Evolutionary conservation across 2,329 filamentous ascomycete genomes (phyloP).

Genomic region (Bimuria novae-zelandiae): DNA sequence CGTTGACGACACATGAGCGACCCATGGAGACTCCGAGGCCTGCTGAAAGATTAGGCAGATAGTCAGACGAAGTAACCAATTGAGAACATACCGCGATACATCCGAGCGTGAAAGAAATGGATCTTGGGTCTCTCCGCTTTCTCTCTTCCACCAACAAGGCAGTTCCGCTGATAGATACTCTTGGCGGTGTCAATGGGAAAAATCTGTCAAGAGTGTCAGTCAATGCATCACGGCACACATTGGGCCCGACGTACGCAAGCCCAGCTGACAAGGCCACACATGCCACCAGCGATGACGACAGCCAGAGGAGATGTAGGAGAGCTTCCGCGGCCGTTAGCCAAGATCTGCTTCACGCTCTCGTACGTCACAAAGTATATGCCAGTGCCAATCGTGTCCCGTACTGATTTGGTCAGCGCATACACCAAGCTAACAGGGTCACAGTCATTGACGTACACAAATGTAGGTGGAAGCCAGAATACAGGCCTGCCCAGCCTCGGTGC

Average conservation of each 20-base stretch:
- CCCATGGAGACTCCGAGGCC: conserved; percentile 79
- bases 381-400: conserved; percentile 82
- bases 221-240: not conserved
- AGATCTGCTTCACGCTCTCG: conserved; percentile 81
- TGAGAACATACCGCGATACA: conserved; percentile 70
- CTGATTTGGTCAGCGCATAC: conserved; percentile 49
- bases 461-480: conserved; percentile 80
- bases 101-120: conserved; percentile 74
- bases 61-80: not conserved
- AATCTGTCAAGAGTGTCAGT: conserved; percentile 44
- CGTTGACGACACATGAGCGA: conserved; percentile 80
- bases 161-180: conserved; percentile 82
- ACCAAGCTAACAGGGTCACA: not conserved
- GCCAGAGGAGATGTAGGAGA: conserved; percentile 79
- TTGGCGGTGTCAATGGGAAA: conserved; percentile 78
- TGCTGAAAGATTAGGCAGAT: conserved; percentile 20
- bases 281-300: conserved; percentile 75
- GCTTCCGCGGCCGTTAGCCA: conserved; percentile 74
- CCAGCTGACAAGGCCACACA: conserved; percentile 86
- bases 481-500: conserved; percentile 71
- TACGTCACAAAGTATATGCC: conserved; percentile 89
- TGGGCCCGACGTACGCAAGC: conserved; percentile 65
- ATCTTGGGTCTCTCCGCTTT: conserved; percentile 67
- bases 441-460: conserved; percentile 67
- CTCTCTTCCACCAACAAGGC: conserved; percentile 69